Evolutionary conservation across 75 land plant species (phyloP).

Genomic region (Pseudotsuga menziesii): DNA sequence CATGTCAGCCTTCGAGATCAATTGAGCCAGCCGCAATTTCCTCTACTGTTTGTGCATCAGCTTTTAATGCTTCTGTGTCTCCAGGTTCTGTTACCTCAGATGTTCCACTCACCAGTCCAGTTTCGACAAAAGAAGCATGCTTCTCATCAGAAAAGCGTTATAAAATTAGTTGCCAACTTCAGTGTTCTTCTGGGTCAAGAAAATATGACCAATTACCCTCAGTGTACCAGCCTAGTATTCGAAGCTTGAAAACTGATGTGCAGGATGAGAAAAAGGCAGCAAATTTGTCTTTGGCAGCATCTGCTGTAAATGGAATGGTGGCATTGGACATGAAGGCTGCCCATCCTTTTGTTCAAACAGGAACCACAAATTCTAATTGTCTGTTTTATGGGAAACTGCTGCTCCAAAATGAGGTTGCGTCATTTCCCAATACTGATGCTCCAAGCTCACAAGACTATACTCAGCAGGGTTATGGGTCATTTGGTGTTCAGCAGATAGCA

Average conservation of each 20-base stretch:
- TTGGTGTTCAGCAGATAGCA: neutral
- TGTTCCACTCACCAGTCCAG: too few species aligned
- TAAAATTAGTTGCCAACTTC: too few species aligned
- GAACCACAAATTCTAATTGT: neutral
- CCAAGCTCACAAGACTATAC: neutral
- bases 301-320: neutral
- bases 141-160: too few species aligned
- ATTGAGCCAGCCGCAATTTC: slow-evolving; percentile 1
- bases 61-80: too few species aligned
- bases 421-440: slow-evolving; percentile 4
- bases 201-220: too few species aligned
- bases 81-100: too few species aligned
- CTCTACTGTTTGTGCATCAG: neutral
- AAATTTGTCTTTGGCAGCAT: neutral
- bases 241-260: neutral
- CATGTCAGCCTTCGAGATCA: neutral
- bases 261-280: neutral
- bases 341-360: neutral
- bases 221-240: neutral
- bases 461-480: neutral
- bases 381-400: neutral
- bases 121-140: too few species aligned
- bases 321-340: neutral
- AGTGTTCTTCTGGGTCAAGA: too few species aligned
- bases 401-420: neutral